Evolutionary conservation across 495 filamentous ascomycete species (phyloP).

Genomic region (Usnea hakonensis): DNA sequence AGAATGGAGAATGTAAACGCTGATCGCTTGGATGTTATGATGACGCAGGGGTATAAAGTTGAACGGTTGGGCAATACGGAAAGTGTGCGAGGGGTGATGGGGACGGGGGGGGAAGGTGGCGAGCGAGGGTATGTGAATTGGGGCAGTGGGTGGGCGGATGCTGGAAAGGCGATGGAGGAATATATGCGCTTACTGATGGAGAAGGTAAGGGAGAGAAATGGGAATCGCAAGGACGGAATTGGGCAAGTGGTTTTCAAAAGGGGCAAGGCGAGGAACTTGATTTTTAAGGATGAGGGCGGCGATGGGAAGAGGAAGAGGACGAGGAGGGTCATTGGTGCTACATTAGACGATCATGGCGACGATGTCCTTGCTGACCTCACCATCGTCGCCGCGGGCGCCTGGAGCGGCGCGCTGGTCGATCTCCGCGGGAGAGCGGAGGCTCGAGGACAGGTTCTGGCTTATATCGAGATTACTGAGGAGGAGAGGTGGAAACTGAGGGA

Average conservation of each 20-base stretch:
- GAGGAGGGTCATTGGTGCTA: slow-evolving; percentile 43
- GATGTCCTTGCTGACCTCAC: slow-evolving; percentile 60
- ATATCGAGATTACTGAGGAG: slow-evolving; percentile 58
- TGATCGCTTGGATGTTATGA: too few relatives aligned
- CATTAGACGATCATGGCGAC: slow-evolving; percentile 43
- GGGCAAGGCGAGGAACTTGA: slow-evolving; percentile 52
- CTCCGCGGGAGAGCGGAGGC: slow-evolving; percentile 65
- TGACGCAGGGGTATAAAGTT: slow-evolving; percentile 32
- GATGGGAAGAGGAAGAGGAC: background rate
- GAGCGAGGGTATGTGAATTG: slow-evolving; percentile 72
- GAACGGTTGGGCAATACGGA: slow-evolving; percentile 39
- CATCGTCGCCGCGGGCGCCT: slow-evolving; percentile 78
- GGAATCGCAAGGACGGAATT: slow-evolving; percentile 21
- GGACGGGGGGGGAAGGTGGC: slow-evolving; percentile 45
- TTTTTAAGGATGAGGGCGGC: slow-evolving; percentile 28
- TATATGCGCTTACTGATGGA: slow-evolving; percentile 52
- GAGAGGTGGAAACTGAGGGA: slow-evolving; percentile 56
- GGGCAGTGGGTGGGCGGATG: slow-evolving; percentile 77
- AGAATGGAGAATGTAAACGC: too few relatives aligned
- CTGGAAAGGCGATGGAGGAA: slow-evolving; percentile 61
- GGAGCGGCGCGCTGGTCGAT: slow-evolving; percentile 70
- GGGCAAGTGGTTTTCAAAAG: slow-evolving; percentile 28
- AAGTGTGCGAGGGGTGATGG: slow-evolving; percentile 36
- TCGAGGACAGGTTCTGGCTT: slow-evolving; percentile 74
- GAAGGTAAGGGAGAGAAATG: slow-evolving; percentile 45